Percentiles rank a stretch among this genome's conserved stretches.
phyloP scores from a whole-genome alignment of 371 early-diverging fungal genomes.

The Rhizopus delemar region DNA sequence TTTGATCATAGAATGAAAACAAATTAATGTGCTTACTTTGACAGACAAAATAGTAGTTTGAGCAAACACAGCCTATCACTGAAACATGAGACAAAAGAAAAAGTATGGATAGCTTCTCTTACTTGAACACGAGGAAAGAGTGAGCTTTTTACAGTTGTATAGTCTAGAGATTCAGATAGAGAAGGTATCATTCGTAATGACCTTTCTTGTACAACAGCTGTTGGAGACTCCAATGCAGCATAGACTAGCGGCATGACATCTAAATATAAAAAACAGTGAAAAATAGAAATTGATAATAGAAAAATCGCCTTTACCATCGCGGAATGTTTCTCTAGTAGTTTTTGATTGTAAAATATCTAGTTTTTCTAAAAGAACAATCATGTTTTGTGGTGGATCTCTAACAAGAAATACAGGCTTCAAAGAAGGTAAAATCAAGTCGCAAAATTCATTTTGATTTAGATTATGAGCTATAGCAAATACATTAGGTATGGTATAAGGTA shows the following conservation, averaged over 20 bases:
- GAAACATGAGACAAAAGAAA: not conserved
- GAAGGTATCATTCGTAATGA: slow-evolving; percentile 70
- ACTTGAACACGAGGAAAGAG: slow-evolving; percentile 77
- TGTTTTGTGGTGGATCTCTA: slow-evolving; percentile 64
- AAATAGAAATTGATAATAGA: not conserved
- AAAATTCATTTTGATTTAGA: slow-evolving; percentile 66
- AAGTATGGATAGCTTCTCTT: not conserved
- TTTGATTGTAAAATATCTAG: slow-evolving; percentile 64
- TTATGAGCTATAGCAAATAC: slow-evolving; percentile 69
- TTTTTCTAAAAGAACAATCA: slow-evolving; percentile 68
- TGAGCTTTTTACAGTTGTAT: slow-evolving; percentile 68
- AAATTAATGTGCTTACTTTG: slow-evolving; percentile 75
- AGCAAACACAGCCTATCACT: slow-evolving; percentile 57
- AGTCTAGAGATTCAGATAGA: slow-evolving; percentile 65
- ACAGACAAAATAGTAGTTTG: slow-evolving; percentile 72
- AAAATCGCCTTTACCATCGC: slow-evolving; percentile 45
- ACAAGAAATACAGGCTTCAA: slow-evolving; percentile 65
- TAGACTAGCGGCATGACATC: slow-evolving; percentile 80
- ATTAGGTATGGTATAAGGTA: slow-evolving; percentile 77
- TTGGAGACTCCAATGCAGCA: slow-evolving; percentile 64
- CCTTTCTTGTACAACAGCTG: slow-evolving; percentile 74
- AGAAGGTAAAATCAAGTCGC: slow-evolving; percentile 60
- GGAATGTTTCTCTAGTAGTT: slow-evolving; percentile 60
- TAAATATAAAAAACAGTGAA: slow-evolving; percentile 13
- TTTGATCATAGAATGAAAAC: slow-evolving; percentile 74